Percentiles rank a stretch among this genome's conserved stretches.
Evolutionary conservation across 805 yeast species (phyloP).

Genomic region (Zygosaccharomyces kombuchaensis): DNA sequence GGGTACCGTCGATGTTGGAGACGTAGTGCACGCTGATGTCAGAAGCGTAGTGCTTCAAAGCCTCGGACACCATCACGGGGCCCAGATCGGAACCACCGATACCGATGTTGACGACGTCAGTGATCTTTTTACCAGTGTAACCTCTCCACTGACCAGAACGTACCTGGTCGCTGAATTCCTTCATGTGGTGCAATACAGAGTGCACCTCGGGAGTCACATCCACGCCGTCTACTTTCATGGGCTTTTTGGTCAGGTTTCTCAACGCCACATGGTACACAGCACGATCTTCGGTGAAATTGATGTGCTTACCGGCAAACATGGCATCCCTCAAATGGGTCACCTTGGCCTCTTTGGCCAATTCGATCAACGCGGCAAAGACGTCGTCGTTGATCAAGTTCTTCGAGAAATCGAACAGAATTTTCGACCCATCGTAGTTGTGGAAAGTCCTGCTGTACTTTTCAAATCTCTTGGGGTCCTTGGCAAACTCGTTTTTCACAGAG

Average conservation of each 20-base stretch:
- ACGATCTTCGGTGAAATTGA: conserved; percentile 92
- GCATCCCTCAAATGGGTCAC: conserved; percentile 84
- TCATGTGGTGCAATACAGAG: conserved; percentile 89
- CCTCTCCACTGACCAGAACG: conserved; percentile 97
- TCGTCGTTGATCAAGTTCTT: conserved; percentile 91
- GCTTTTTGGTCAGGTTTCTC: conserved; percentile 83
- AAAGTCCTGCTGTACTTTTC: conserved; percentile 72
- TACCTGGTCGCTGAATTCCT: conserved; percentile 84
- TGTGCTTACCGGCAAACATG: conserved; percentile 89
- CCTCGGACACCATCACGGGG: conserved; percentile 99
- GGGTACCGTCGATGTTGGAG: conserved; percentile 98
- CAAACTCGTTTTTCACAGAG: conserved; percentile 74
- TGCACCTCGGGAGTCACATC: conserved; percentile 92
- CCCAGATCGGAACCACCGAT: conserved; percentile 99
- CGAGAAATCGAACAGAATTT: conserved; percentile 90
- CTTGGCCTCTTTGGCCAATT: conserved; percentile 85
- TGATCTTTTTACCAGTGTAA: conserved; percentile 89
- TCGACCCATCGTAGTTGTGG: conserved; percentile 78
- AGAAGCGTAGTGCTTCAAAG: conserved; percentile 82
- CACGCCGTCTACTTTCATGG: conserved; percentile 83
- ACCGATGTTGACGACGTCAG: conserved; percentile 95
- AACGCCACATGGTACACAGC: conserved; percentile 97
- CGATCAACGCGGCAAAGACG: conserved; percentile 59
- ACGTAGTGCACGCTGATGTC: conserved; percentile 84
- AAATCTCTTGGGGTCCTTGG: conserved; percentile 68